Evolutionary conservation across 169 alveolate genomes (phyloP).

Genomic region (Plasmodium cynomolgi): DNA sequence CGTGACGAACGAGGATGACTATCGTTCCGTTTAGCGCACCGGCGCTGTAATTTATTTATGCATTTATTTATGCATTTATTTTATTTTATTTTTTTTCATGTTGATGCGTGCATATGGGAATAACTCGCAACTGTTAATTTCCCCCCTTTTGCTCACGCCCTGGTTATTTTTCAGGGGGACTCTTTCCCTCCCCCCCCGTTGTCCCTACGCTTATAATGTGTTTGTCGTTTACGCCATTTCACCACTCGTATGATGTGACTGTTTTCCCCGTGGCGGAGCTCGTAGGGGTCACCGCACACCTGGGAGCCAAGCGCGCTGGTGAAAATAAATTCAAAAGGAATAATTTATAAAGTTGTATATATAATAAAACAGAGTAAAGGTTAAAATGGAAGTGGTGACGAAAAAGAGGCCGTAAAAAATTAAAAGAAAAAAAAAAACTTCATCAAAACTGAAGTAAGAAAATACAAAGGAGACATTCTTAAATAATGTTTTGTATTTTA

Average conservation of each 20-base stretch:
- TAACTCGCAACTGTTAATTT: not conserved
- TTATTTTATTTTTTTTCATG: not conserved
- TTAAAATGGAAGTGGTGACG: conserved; percentile 28
- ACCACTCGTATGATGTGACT: not conserved
- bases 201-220: not conserved
- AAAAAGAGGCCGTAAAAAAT: conserved; percentile 49
- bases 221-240: not conserved
- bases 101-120: not conserved
- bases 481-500: conserved; percentile 58
- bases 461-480: conserved; percentile 58
- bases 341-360: conserved; percentile 71
- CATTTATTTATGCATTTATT: not conserved
- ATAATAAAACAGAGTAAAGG: conserved; percentile 42
- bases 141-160: not conserved
- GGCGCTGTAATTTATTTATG: not conserved
- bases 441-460: conserved; percentile 72
- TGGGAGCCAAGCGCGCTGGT: not conserved
- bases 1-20: conserved; percentile 60
- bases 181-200: not conserved
- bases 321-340: not conserved
- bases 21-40: conserved; percentile 58
- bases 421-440: conserved; percentile 63
- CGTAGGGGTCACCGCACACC: not conserved
- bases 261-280: not conserved
- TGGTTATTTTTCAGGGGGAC: not conserved